Evolutionary conservation across 345 rosid species (phyloP).

Genomic region (Crucihimalaya himalaica): DNA sequence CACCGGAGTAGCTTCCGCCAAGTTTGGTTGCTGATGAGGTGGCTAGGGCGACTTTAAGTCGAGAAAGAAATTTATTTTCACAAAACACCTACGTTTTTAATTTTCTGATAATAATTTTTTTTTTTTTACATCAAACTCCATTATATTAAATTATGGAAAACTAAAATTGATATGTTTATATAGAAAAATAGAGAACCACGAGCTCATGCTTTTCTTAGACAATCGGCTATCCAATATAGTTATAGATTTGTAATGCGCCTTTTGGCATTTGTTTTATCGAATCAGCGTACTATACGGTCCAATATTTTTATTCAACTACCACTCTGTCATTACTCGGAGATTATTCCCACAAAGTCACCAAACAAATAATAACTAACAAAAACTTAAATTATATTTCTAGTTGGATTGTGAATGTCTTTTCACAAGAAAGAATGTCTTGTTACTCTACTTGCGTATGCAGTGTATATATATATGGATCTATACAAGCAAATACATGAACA

Average conservation of each 20-base stretch:
- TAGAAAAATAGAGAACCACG: no score
- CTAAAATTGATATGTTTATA: no score
- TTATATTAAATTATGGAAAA: no score
- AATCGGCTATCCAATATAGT: no score
- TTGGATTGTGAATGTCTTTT: slow-evolving; percentile 1
- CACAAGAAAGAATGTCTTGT: slow-evolving; percentile 1
- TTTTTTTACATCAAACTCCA: no score
- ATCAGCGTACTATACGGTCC: background rate
- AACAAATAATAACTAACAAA: background rate
- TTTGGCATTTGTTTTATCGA: background rate
- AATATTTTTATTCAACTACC: background rate
- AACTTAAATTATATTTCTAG: background rate
- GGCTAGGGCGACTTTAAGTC: no score
- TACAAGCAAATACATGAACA: slow-evolving; percentile 17
- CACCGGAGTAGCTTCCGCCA: no score
- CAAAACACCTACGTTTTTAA: no score
- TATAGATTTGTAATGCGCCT: background rate
- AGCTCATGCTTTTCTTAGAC: no score
- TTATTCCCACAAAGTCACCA: background rate
- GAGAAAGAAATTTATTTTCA: no score
- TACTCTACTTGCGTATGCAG: background rate
- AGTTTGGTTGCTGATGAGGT: no score
- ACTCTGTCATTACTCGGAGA: background rate
- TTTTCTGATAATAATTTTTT: no score
- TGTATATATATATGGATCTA: background rate